Base-by-base conservation (phyloP, 805 yeast species). In the Starmera dryadoides region DNA sequence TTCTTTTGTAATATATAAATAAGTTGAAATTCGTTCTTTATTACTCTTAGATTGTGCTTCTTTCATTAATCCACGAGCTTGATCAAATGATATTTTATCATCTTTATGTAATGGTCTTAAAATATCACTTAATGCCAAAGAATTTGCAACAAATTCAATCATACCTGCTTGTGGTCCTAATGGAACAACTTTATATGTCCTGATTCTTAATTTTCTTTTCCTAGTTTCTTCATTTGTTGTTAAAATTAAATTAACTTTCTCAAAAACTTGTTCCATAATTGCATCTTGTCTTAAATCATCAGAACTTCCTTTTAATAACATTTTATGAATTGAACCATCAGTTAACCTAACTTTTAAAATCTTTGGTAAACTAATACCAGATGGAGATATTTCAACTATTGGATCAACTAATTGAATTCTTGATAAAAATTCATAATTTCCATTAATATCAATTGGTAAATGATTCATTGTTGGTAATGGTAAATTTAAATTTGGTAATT, bases 201-300 rank as follows among this genome's bases (percentile, higher is more conserved):
- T 63, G 1, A 93, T 73, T 3, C 73, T 65, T 41, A 91, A 62
- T 2, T 66, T 59, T n/a, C 89, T 58, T 37, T 63, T 69, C 20
- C 79, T 57, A 0, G 91, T 69, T 25, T 73, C 75, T 38, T 69
- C 68, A 51, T 85, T 78, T 19, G 63, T 63, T 10, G 49, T 57
- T 40, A 91, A 69, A 29, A 87, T 72, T 12, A 66, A 60, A 52
- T 89, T 88, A 14, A 88, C 96, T 51, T 88, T 86, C 17, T 73
- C 82, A 58, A 94, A 93, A 2, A 91, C 98, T 56, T 93, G 98
- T 57, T 91, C 94, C 98, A 93, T 94, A 41, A 93, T 86, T 0
- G 95, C 85, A 62, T 93, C 99, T 60, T 94, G 98, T 37, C 98
- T 66, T 38, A 93, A 64, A 60, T 93, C 98, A 61, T 93, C 98